These are phyloP conservation scores for Teunomyces stri DNA, from an alignment of 805 yeast genomes.

Conservation along the genomic window DNA sequence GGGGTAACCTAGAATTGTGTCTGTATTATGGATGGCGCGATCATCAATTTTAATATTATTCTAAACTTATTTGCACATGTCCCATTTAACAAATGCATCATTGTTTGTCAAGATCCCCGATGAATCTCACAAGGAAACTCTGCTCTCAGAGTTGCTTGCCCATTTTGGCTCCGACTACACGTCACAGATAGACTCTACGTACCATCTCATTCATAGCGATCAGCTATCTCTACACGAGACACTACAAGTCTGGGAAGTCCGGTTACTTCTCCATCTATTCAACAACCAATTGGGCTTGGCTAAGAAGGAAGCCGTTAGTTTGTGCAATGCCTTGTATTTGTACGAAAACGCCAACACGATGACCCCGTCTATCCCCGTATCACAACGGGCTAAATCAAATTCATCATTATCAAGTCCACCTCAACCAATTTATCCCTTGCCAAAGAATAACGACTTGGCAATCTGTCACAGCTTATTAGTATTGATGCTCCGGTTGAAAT, in stretches of 20 bases:
- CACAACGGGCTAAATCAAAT: slow-evolving; percentile 1
- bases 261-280: slow-evolving; percentile 32
- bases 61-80: not conserved
- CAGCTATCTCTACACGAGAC: slow-evolving; percentile 9
- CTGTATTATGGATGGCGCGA: not conserved
- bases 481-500: slow-evolving; percentile 40
- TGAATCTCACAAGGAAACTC: not conserved
- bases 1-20: slow-evolving; percentile 4
- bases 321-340: slow-evolving; percentile 35
- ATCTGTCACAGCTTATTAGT: slow-evolving; percentile 27
- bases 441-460: slow-evolving; percentile 30
- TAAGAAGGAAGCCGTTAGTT: slow-evolving; percentile 34
- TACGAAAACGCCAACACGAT: slow-evolving; percentile 22
- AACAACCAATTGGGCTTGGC: slow-evolving; percentile 29
- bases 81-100: slow-evolving; percentile 12
- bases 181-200: slow-evolving; percentile 13
- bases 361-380: not conserved
- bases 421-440: slow-evolving; percentile 32
- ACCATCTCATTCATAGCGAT: slow-evolving; percentile 12
- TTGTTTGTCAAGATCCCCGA: slow-evolving; percentile 17
- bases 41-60: not conserved
- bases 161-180: slow-evolving; percentile 3
- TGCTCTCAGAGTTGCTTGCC: slow-evolving; percentile 1
- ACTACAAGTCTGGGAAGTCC: slow-evolving; percentile 33
- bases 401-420: slow-evolving; percentile 5